These are phyloP conservation scores for Daldinia eschscholtzii DNA, from an alignment of 2,329 filamentous ascomycete genomes.

Conservation along the genomic window DNA sequence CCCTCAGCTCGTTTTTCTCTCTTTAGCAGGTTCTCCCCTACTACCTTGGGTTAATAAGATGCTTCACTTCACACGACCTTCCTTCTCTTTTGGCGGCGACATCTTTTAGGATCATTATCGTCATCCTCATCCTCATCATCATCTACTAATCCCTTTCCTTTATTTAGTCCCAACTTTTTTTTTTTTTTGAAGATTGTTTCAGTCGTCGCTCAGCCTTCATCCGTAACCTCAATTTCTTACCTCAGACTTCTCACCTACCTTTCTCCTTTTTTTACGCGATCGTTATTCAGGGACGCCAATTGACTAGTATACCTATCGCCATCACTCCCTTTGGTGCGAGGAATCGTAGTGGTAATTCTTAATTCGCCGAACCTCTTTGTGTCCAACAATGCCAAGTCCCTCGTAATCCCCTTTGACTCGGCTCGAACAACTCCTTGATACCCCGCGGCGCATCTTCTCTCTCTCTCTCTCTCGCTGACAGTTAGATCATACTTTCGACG, in stretches of 20 bases:
- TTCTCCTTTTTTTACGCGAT: constrained; percentile 8
- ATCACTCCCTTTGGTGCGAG: constrained; percentile 25
- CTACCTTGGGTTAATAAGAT: constrained; percentile 24
- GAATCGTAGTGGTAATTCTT: constrained; percentile 42
- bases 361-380: constrained; percentile 22
- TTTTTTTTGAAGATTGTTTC: constrained; percentile 4
- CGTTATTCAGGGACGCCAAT: constrained; percentile 18
- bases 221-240: neutral
- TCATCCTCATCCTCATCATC: neutral
- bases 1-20: constrained; percentile 33
- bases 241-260: constrained; percentile 10
- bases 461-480: constrained; percentile 16
- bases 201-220: constrained; percentile 14
- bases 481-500: constrained; percentile 22
- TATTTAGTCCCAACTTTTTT: neutral
- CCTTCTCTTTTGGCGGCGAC: constrained; percentile 29
- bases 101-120: constrained; percentile 1
- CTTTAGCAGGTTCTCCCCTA: constrained; percentile 25
- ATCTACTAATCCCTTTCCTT: constrained; percentile 18
- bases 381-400: constrained; percentile 42
- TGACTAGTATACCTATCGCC: constrained; percentile 23
- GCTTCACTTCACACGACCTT: constrained; percentile 15
- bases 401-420: constrained; percentile 41
- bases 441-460: constrained; percentile 21
- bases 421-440: constrained; percentile 36